phyloP scores from a whole-genome alignment of 495 filamentous ascomycete species.

The Podospora australis region DNA sequence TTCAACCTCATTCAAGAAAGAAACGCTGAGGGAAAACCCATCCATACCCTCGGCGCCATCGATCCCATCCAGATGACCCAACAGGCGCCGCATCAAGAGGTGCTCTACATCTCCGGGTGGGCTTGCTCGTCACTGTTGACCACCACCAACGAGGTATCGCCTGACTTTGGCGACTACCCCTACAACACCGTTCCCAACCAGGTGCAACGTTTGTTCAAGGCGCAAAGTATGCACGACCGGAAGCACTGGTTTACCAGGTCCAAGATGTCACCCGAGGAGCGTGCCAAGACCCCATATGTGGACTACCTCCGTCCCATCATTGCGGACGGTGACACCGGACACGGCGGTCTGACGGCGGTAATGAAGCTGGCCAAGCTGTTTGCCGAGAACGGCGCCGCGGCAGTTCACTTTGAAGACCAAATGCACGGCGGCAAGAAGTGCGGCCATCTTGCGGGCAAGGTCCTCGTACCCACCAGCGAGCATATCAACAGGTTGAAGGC shows the following conservation, averaged over 20 bases:
- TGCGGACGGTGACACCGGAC: conserved; percentile 95
- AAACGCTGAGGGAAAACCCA: conserved; percentile 69
- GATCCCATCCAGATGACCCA: conserved; percentile 99
- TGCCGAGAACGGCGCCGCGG: conserved; percentile 95
- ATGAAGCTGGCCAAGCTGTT: conserved; percentile 97
- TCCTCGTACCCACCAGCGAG: conserved; percentile 86
- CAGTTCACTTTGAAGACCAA: conserved; percentile 96
- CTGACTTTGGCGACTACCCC: conserved; percentile 96
- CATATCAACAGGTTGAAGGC: conserved; percentile 94
- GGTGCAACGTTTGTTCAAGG: conserved; percentile 91
- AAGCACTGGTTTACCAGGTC: conserved; percentile 85
- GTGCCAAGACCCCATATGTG: conserved; percentile 68
- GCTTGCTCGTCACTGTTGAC: conserved; percentile 91
- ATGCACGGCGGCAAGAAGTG: conserved; percentile 98
- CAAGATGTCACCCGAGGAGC: conserved; percentile 64
- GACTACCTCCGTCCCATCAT: conserved; percentile 94
- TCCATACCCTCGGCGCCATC: conserved; percentile 96
- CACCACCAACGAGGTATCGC: conserved; percentile 90
- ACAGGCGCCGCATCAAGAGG: conserved; percentile 91
- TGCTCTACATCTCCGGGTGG: conserved; percentile 94
- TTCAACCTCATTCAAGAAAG: conserved; percentile 79
- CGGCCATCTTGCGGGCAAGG: conserved; percentile 93
- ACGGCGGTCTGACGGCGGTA: conserved; percentile 85
- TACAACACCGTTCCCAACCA: conserved; percentile 99
- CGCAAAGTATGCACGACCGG: conserved; percentile 91